phyloP scores from a whole-genome alignment of 2,329 filamentous ascomycete genomes.

The Colletotrichum cuscutae region DNA sequence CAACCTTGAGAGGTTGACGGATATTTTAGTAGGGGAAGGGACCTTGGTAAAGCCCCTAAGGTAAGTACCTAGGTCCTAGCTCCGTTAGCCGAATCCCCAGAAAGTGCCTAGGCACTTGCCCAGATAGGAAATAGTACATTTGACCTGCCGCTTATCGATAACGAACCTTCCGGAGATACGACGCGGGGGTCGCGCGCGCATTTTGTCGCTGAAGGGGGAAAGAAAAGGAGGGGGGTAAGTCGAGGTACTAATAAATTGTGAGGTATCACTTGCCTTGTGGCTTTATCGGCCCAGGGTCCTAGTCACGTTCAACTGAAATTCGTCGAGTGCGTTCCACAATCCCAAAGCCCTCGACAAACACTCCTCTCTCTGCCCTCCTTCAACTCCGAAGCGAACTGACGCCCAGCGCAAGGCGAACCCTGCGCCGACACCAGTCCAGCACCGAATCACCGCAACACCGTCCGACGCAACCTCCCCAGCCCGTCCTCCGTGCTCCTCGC shows the following conservation, averaged over 20 bases:
- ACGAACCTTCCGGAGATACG: conserved; percentile 24
- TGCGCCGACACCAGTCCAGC: conserved; percentile 10
- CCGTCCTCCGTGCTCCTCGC: conserved; percentile 20
- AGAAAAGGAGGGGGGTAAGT: background rate
- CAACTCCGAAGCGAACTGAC: conserved; percentile 28
- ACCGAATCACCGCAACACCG: background rate
- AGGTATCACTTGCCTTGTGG: background rate
- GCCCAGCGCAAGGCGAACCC: conserved; percentile 29
- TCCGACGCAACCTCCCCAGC: conserved; percentile 23
- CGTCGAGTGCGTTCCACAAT: conserved; percentile 24
- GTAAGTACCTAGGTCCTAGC: background rate
- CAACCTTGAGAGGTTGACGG: background rate
- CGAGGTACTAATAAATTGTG: no score
- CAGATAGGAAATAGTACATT: conserved; percentile 22
- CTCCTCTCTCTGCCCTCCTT: background rate
- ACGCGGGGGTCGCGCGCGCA: conserved; percentile 8
- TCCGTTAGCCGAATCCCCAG: background rate
- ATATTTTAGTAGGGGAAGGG: background rate
- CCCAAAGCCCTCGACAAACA: conserved; percentile 31
- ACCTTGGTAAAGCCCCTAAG: background rate
- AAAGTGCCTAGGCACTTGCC: background rate
- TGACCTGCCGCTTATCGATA: conserved; percentile 21
- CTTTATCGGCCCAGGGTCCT: conserved; percentile 5
- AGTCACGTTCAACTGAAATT: conserved; percentile 19
- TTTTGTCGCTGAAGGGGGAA: background rate